Evolutionary conservation across 1,284 basidiomycete species (phyloP).

Genomic region (Naganishia sp.): DNA sequence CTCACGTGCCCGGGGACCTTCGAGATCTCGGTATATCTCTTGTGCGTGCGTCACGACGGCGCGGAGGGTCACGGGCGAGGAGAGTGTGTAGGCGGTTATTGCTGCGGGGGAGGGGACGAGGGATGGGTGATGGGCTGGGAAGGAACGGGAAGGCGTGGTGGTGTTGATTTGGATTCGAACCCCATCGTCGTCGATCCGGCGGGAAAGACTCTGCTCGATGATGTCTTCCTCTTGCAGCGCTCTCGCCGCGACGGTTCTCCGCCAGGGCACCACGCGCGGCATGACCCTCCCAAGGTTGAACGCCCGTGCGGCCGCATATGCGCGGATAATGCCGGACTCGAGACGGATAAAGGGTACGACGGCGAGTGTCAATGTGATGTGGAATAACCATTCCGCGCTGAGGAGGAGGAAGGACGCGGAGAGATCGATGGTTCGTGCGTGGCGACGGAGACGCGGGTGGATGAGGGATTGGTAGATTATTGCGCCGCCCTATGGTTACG

Average conservation of each 20-base stretch:
- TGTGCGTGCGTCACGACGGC: constrained; percentile 7
- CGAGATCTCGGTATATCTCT: constrained; percentile 9
- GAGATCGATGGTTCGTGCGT: constrained; percentile 15
- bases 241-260: not conserved
- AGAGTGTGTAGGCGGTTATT: constrained; percentile 24
- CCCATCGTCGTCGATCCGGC: not conserved
- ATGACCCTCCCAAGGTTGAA: no score
- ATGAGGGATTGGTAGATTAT: constrained; percentile 11
- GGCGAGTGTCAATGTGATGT: constrained; percentile 1
- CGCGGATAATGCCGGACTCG: not conserved
- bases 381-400: constrained; percentile 12
- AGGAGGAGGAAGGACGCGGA: constrained; percentile 10
- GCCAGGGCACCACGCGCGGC: not conserved
- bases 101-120: constrained; percentile 2
- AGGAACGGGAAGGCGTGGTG: not conserved
- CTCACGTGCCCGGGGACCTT: not conserved
- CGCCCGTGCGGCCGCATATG: not conserved
- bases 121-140: not conserved
- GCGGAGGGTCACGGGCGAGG: constrained; percentile 17
- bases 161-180: not conserved
- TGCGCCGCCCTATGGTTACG: constrained; percentile 4
- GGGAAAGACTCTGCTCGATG: not conserved
- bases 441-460: constrained; percentile 2
- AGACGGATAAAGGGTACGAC: constrained; percentile 11
- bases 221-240: not conserved